A percentile compares a stretch with the other conserved stretches of the same genome.
Conservation (phyloP, 805 yeast species). For the Blastobotrys americana region DNA sequence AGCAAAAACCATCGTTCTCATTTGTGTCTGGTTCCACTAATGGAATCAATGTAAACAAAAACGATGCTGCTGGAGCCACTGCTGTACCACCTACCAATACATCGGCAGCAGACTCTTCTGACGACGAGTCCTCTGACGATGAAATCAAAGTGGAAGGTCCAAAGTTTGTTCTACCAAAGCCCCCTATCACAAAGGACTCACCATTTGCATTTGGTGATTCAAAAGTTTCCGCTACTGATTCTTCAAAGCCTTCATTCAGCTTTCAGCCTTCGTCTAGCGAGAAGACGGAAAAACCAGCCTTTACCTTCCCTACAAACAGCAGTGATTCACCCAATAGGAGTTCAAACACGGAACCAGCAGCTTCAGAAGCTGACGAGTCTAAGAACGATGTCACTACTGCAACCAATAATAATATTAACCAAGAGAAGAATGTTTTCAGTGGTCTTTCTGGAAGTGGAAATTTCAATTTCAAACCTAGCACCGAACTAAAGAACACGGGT, state of each 20-base stretch:
- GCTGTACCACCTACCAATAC: conserved; percentile 16
- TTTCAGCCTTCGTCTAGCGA: conserved; percentile 27
- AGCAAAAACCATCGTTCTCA: neutral
- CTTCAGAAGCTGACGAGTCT: too few relatives aligned
- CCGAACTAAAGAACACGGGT: too few relatives aligned
- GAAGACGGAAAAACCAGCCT: conserved; percentile 15
- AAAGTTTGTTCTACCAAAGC: conserved; percentile 41
- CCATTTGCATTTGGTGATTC: conserved; percentile 38
- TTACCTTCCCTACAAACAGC: too few relatives aligned
- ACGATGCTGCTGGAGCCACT: neutral
- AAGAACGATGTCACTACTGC: too few relatives aligned
- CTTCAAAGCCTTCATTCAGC: conserved; percentile 26
- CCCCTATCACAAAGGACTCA: conserved; percentile 45
- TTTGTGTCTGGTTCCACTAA: too few relatives aligned
- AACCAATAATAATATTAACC: too few relatives aligned
- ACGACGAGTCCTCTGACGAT: conserved; percentile 49
- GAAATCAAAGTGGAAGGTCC: conserved; percentile 60
- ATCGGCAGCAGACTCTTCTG: conserved; percentile 21
- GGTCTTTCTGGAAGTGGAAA: too few relatives aligned
- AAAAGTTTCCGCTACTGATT: conserved; percentile 22
- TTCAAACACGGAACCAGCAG: too few relatives aligned
- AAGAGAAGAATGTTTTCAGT: too few relatives aligned
- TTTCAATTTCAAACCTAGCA: too few relatives aligned
- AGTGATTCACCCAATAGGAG: too few relatives aligned
- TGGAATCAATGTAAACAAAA: neutral